Evolutionary conservation across 2,329 filamentous ascomycete species (phyloP), one percentile per base, ranked within the genome.

Genomic region (Dothistroma pini): DNA sequence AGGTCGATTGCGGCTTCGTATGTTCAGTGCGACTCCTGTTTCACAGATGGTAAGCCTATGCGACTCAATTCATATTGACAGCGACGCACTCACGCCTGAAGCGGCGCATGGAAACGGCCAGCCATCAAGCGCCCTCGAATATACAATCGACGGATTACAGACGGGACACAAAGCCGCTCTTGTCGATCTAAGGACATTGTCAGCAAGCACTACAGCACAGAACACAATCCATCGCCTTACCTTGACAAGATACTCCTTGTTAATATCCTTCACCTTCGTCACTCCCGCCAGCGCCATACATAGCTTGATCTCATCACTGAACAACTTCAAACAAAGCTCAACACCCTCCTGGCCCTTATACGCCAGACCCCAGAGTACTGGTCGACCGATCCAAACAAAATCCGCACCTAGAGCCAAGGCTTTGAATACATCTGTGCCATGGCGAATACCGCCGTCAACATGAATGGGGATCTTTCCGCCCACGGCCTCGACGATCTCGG

Each of bases 401-500:
- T 81, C 75, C 0, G 81, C 82, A 2, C 81, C 81, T 2, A 84
- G 69, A 2, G 80, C 79, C 2, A 84, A 70, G 0, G 83, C 83
- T 69, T 86, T 86, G 73, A 86, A 81, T 11, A 85, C 77, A 69
- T 86, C 84, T 0, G 78, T 81, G 0, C 83, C 84, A 14, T 80
- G 78, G 44, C 84, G 70, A 34, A 86, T 80, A 0, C 84, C 83
- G 11, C 79, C 81, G 67, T 89, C 87, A 16, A 89, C 82, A 49
- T 88, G 79, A 21, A 89, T 78, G 0, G 82, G 81, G n/a, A 87
- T 76, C 60, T 79, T 80, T 19, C 80, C 79, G 1, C 71, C 65
- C 0, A 75, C 76, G 6, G 74, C 75, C 2, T 68, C 68, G 0
- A 73, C 77, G 53, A 75, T 76, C 54, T 78, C 75, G 0, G 72